Base-by-base conservation (phyloP, 169 alveolate species). In the Plasmodium fragile region DNA sequence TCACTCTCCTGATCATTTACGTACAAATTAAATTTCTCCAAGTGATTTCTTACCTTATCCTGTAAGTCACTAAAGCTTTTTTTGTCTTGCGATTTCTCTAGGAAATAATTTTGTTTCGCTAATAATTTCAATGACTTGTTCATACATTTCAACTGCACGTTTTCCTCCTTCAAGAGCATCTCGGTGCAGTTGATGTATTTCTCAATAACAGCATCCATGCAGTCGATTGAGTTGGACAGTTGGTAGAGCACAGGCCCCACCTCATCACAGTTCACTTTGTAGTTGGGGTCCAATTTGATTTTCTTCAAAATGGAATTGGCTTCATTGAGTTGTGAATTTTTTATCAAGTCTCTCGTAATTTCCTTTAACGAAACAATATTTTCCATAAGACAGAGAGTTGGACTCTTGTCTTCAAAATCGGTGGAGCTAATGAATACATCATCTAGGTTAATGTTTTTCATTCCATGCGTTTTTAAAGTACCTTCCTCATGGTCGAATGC, bases 341-440 rank as follows among this genome's bases (percentile, higher is more conserved):
- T 94, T 13, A 96, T 34, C 5, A 96, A 71, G 70, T 95, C 95
- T 30, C 83, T 81, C 11, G 96, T 92, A 25, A 95, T 94, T 71
- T 95, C 96, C 32, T 94, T 95, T 53, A 96, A 92, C 34, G 95
- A 87, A 32, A 89, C 92, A 11, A 95, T 73, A 77, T 96, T 96
- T 70, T 93, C 95, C 91, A 95, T 84, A n/a, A 96, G 89, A 92
- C 96, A 96, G n/a, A 95, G 83, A 11, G 96, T 78, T 22, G 98
- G 92, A 3, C 92, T 89, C 55, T 96, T 95, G n/a, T 96, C 95
- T 65, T 95, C 98, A 59, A 83, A 94, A 53, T 96, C 98, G 6
- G 94, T 94, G 6, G 95, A 89, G 25, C 94, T 95, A 4, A 96
- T 83, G 59, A 96, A 96, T 0, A 96, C 36, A 22, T 96, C 96